A percentile compares a stretch with the other conserved stretches of the same genome.
These are phyloP conservation scores for Mycena floridula DNA, from an alignment of 768 basidiomycete genomes.

Conservation along the genomic window DNA sequence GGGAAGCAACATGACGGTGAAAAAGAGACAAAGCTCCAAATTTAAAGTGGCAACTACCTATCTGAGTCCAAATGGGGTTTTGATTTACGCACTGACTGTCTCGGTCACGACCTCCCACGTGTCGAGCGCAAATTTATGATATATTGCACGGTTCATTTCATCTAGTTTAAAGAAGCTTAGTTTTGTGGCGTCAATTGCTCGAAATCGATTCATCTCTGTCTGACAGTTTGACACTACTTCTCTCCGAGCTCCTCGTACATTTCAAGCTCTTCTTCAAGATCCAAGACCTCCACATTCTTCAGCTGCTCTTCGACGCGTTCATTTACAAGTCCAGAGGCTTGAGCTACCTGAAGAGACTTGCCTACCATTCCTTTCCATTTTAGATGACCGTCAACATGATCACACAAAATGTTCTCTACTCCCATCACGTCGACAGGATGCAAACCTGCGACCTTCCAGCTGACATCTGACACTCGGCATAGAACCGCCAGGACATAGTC, in stretches of 20 bases:
- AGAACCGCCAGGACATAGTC: constrained; percentile 53
- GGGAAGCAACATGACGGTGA: no score
- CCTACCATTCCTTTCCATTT: constrained; percentile 47
- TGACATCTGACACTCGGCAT: constrained; percentile 37
- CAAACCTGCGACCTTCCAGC: constrained; percentile 48
- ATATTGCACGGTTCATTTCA: no score
- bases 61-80: no score
- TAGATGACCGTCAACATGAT: constrained; percentile 42
- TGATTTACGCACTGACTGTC: neutral
- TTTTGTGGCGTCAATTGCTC: no score
- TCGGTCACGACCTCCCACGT: neutral
- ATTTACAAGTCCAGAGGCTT: constrained; percentile 31
- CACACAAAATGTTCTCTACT: constrained; percentile 45
- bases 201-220: no score
- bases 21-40: no score
- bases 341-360: constrained; percentile 32
- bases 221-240: no score
- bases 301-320: constrained; percentile 30
- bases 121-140: no score
- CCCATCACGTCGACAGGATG: constrained; percentile 41
- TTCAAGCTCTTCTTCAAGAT: constrained; percentile 1
- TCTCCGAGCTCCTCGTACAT: neutral
- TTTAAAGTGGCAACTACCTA: no score
- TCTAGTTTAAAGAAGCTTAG: no score
- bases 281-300: constrained; percentile 15